Evolutionary conservation across 73 alveolate genomes (phyloP).

Genomic region (Symbiodinium natans): DNA sequence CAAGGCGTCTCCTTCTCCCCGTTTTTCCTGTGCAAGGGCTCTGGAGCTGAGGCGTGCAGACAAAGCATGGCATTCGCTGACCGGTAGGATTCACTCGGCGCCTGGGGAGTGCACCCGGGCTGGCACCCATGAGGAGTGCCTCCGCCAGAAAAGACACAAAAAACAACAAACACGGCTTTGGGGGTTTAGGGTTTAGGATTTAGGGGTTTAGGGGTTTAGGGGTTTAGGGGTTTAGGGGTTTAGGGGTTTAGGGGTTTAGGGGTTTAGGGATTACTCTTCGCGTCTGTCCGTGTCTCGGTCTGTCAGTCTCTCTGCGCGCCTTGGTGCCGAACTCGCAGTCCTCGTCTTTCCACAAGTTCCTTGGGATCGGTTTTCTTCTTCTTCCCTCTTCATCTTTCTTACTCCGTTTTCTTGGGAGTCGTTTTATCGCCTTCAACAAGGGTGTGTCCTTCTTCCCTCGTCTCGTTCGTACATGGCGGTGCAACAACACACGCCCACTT

Average conservation of each 20-base stretch:
- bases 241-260: too few species aligned
- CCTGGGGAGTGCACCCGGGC: background rate
- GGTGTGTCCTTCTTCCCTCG: too few species aligned
- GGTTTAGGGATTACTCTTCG: too few species aligned
- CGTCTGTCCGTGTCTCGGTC: too few species aligned
- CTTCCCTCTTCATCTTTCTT: too few species aligned
- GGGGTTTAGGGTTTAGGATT: background rate
- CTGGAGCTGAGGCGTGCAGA: background rate
- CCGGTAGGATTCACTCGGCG: background rate
- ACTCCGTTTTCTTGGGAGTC: too few species aligned
- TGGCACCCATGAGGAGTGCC: constrained; percentile 3
- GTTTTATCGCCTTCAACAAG: background rate
- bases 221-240: too few species aligned
- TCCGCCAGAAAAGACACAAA: background rate
- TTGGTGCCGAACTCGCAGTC: constrained; percentile 20
- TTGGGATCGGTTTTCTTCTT: too few species aligned
- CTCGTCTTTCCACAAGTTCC: constrained; percentile 5
- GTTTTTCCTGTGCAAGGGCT: background rate
- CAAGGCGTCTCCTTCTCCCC: background rate
- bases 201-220: too few species aligned
- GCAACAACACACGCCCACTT: too few species aligned
- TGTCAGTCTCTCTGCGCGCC: background rate
- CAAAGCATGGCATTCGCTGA: too few species aligned
- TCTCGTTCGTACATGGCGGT: too few species aligned
- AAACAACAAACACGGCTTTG: background rate